phyloP scores from a whole-genome alignment of 331 rosid species.

The Saraca asoca region DNA sequence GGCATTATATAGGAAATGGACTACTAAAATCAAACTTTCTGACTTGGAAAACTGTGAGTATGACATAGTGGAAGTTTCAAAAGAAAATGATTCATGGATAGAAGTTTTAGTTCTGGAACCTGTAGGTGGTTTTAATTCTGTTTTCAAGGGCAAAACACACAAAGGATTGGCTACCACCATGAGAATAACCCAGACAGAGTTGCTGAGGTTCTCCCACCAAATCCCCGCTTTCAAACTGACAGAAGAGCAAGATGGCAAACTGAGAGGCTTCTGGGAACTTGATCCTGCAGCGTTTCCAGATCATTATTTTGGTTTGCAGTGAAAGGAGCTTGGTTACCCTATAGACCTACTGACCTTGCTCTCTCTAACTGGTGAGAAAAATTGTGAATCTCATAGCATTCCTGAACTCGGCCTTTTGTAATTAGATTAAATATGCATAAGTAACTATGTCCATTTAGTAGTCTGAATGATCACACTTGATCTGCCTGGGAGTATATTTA shows the following conservation, averaged over 20 bases:
- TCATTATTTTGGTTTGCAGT: conserved; percentile 35
- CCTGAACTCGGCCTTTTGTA: conserved; percentile 4
- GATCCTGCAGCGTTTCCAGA: conserved; percentile 77
- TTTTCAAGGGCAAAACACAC: conserved; percentile 49
- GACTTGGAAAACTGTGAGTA: conserved; percentile 60
- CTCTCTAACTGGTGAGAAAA: conserved; percentile 35
- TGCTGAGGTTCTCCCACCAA: conserved; percentile 79
- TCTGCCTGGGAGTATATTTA: too few relatives aligned
- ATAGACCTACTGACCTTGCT: conserved; percentile 9
- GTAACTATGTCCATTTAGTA: too few relatives aligned
- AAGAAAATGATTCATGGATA: conserved; percentile 36
- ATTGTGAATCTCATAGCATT: conserved; percentile 1
- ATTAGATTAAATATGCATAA: too few relatives aligned
- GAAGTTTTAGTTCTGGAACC: conserved; percentile 55
- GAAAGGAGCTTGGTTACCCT: conserved; percentile 9
- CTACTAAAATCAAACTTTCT: conserved; percentile 47
- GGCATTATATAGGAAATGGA: conserved; percentile 86
- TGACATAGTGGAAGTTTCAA: conserved; percentile 63
- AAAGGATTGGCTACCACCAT: conserved; percentile 35
- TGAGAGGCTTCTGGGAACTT: conserved; percentile 80
- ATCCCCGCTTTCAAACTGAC: conserved; percentile 73
- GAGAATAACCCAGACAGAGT: conserved; percentile 43
- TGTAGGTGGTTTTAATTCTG: conserved; percentile 58
- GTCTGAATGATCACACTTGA: too few relatives aligned
- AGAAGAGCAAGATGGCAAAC: conserved; percentile 54